Evolutionary conservation across 1,139 yeast species (phyloP).

Genomic region (Yamadazyma mexicana): DNA sequence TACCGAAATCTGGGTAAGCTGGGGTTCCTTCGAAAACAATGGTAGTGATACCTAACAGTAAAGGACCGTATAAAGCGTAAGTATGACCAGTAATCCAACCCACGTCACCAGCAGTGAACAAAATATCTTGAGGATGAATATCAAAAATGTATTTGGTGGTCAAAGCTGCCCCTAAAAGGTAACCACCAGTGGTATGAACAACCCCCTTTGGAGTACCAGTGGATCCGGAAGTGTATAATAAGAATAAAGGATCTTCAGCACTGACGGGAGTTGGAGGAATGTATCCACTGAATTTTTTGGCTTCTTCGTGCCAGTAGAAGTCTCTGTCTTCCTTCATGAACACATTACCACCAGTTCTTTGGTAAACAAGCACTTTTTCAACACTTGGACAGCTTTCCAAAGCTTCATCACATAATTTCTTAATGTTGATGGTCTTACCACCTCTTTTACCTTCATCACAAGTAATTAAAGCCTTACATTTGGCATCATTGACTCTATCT

Average conservation of each 20-base stretch:
- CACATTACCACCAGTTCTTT: conserved; percentile 71
- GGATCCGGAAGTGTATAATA: conserved; percentile 68
- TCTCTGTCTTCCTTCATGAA: conserved; percentile 66
- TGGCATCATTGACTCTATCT: conserved; percentile 78
- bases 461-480: conserved; percentile 70
- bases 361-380: conserved; percentile 65
- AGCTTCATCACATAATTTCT: conserved; percentile 82
- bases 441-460: conserved; percentile 83
- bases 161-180: conserved; percentile 66
- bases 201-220: conserved; percentile 73
- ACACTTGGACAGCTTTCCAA: conserved; percentile 69
- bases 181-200: conserved; percentile 78
- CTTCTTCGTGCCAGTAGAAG: conserved; percentile 81
- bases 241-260: conserved; percentile 63
- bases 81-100: conserved; percentile 93
- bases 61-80: conserved; percentile 80
- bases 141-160: conserved; percentile 78
- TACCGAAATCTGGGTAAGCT: conserved; percentile 74
- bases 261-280: conserved; percentile 60
- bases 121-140: conserved; percentile 66
- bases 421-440: conserved; percentile 79
- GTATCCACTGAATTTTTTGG: conserved; percentile 64
- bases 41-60: conserved; percentile 75
- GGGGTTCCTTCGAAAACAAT: conserved; percentile 88
- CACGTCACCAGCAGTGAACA: conserved; percentile 85